Conservation (phyloP, 2,329 filamentous ascomycete species). For the Magnaporthiopsis incrustans region DNA sequence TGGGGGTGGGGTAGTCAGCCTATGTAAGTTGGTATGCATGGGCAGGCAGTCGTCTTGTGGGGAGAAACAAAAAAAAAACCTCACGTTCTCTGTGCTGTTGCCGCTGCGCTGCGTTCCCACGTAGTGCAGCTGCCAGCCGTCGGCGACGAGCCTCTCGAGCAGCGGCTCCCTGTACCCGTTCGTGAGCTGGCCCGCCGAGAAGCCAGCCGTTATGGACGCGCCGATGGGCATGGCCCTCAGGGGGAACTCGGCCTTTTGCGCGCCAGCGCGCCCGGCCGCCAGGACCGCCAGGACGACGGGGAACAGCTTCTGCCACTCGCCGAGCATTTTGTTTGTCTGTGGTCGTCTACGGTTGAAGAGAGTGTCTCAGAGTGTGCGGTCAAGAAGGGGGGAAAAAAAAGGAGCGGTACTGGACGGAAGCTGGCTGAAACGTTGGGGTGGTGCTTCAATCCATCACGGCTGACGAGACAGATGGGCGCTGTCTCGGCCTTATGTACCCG, state of each 20-base stretch:
- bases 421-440: no score
- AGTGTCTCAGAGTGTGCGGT: neutral
- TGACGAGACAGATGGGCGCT: neutral
- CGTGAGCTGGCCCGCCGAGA: slow-evolving; percentile 2
- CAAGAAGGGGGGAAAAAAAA: neutral
- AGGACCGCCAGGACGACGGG: slow-evolving; percentile 3
- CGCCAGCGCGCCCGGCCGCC: neutral
- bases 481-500: neutral
- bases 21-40: neutral
- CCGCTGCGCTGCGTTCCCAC: slow-evolving; percentile 2
- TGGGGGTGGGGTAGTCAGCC: neutral
- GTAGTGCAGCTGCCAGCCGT: slow-evolving; percentile 4
- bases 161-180: slow-evolving; percentile 8
- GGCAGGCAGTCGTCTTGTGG: no score
- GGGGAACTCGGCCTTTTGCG: neutral
- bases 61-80: no score
- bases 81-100: slow-evolving; percentile 2
- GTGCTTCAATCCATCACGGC: no score
- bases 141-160: slow-evolving; percentile 1
- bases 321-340: neutral
- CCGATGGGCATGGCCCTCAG: slow-evolving; percentile 7
- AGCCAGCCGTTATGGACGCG: slow-evolving; percentile 7
- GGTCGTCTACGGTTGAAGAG: neutral
- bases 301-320: neutral
- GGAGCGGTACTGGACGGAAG: neutral